Evolutionary conservation across 2,329 filamentous ascomycete species (phyloP).

Genomic region (Aspergillus tamarii): DNA sequence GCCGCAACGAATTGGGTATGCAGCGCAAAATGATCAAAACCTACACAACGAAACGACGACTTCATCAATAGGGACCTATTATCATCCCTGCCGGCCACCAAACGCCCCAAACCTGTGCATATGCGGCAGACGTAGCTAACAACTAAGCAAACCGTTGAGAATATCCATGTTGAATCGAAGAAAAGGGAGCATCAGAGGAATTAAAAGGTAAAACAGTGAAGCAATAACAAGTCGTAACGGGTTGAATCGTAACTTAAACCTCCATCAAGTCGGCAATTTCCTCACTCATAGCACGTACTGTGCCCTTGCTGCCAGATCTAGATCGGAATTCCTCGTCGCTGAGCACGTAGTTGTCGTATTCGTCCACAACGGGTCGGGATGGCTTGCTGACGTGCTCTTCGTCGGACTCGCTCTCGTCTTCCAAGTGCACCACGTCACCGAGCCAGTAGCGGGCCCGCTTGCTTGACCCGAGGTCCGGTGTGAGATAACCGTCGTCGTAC

Average conservation of each 20-base stretch:
- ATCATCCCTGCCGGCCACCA: slow-evolving; percentile 15
- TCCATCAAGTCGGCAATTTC: slow-evolving; percentile 58
- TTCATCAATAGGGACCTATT: slow-evolving; percentile 17
- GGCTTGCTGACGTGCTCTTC: slow-evolving; percentile 33
- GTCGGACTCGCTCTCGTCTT: slow-evolving; percentile 47
- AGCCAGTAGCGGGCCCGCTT: slow-evolving; percentile 92
- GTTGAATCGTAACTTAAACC: slow-evolving; percentile 39
- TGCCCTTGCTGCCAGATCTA: slow-evolving; percentile 46
- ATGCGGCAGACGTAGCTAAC: slow-evolving; percentile 28
- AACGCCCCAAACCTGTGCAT: slow-evolving; percentile 25
- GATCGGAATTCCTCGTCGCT: slow-evolving; percentile 48
- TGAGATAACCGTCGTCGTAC: slow-evolving; percentile 53
- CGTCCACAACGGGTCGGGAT: slow-evolving; percentile 38
- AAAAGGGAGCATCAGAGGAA: slow-evolving; percentile 17
- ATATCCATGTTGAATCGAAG: slow-evolving; percentile 15
- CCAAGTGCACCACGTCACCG: slow-evolving; percentile 62
- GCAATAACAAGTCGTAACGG: slow-evolving; percentile 15
- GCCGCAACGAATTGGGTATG: slow-evolving; percentile 34
- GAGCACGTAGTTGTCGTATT: slow-evolving; percentile 48
- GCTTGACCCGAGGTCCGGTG: slow-evolving; percentile 61
- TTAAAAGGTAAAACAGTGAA: slow-evolving; percentile 16
- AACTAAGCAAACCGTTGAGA: slow-evolving; percentile 10
- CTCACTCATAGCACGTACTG: slow-evolving; percentile 56
- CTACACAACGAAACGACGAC: slow-evolving; percentile 2
- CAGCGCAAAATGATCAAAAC: slow-evolving; percentile 13